A percentile compares a stretch with the other conserved stretches of the same genome.
Conservation (phyloP, 192 early-diverging fungal genomes). For the Coemansia umbellata region DNA sequence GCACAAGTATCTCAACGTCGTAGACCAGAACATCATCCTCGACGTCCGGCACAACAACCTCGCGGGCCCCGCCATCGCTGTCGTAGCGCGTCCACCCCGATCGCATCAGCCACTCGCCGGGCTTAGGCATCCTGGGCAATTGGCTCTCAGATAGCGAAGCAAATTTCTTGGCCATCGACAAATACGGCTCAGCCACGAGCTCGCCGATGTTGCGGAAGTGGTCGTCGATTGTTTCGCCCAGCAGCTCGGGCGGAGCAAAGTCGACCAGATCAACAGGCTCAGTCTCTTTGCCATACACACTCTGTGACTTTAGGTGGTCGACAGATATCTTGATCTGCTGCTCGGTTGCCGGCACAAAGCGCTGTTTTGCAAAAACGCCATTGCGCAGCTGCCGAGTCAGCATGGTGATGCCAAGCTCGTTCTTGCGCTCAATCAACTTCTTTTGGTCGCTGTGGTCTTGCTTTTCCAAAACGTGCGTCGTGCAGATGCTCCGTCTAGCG, state of each 20-base stretch:
- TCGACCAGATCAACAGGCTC: constrained; percentile 40
- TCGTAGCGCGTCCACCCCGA: constrained; percentile 85
- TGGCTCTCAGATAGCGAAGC: constrained; percentile 12
- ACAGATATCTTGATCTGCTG: constrained; percentile 35
- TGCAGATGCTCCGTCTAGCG: no score
- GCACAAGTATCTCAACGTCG: constrained; percentile 79
- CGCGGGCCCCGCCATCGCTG: constrained; percentile 21
- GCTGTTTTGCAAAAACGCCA: constrained; percentile 24
- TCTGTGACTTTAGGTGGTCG: constrained; percentile 41
- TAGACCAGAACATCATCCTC: constrained; percentile 71
- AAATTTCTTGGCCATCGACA: constrained; percentile 53
- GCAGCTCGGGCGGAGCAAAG: constrained; percentile 54
- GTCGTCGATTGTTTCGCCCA: constrained; percentile 58
- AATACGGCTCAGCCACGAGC: constrained; percentile 58
- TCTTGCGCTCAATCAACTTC: constrained; percentile 19
- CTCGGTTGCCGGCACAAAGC: constrained; percentile 12
- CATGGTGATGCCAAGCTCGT: constrained; percentile 49
- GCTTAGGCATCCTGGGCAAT: constrained; percentile 42
- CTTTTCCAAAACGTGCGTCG: no score
- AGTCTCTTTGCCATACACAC: constrained; percentile 36
- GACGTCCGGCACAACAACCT: constrained; percentile 52
- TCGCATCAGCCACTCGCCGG: constrained; percentile 53
- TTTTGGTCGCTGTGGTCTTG: no score
- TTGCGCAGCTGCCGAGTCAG: constrained; percentile 37
- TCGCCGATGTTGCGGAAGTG: constrained; percentile 75